Percentiles rank a stretch among this genome's conserved stretches.
These are phyloP conservation scores for Trichomonas vaginalis DNA, from an alignment of 208 protist species.

Conservation along the genomic window DNA sequence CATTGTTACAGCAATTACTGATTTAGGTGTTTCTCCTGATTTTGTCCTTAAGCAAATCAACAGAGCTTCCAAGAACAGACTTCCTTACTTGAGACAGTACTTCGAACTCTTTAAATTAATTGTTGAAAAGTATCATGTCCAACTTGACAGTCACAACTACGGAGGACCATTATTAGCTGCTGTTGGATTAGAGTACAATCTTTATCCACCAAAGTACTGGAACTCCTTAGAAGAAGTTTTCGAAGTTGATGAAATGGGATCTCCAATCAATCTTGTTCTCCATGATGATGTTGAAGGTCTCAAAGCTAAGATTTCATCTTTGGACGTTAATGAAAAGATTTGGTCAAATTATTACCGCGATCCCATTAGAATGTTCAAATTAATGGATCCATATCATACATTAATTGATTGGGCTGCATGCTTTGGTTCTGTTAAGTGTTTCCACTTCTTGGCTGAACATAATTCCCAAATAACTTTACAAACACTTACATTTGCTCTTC, in stretches of 20 bases:
- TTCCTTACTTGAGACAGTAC: neutral
- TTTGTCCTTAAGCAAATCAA: neutral
- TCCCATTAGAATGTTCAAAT: neutral
- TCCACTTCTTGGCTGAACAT: neutral
- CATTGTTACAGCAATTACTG: neutral
- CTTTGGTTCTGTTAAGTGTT: neutral
- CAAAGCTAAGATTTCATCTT: neutral
- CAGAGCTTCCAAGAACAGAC: neutral
- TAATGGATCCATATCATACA: neutral
- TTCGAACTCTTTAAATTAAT: neutral
- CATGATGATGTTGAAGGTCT: neutral
- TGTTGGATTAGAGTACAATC: neutral
- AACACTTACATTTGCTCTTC: neutral
- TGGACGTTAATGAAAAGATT: neutral
- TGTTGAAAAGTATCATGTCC: too few species aligned
- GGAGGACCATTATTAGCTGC: neutral
- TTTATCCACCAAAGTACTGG: neutral
- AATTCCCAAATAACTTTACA: neutral
- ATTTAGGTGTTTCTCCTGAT: neutral
- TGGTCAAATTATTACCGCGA: neutral
- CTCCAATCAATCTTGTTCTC: neutral
- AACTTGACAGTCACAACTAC: neutral
- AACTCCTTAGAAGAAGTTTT: neutral
- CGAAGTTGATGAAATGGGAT: neutral
- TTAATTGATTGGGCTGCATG: neutral